phyloP scores from a whole-genome alignment of 345 rosid genomes.

The Eutrema heterophyllum region DNA sequence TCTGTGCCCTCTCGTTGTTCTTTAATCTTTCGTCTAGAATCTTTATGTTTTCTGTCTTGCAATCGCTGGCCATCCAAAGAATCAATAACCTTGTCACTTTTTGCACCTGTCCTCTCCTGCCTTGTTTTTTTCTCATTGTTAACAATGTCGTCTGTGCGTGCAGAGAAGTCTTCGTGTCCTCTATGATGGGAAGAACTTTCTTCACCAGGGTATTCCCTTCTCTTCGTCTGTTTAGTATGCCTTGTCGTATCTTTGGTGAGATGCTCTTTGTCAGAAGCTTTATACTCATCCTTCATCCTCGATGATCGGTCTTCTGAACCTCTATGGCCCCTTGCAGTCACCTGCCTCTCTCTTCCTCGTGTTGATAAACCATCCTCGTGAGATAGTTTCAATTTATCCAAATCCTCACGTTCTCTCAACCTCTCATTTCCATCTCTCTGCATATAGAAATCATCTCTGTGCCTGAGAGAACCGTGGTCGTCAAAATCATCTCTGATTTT shows the following conservation, averaged over 20 bases:
- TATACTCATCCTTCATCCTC: slow-evolving; percentile 60
- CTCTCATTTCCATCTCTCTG: slow-evolving; percentile 72
- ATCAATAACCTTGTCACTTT: slow-evolving; percentile 48
- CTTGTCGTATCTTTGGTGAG: slow-evolving; percentile 55
- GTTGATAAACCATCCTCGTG: slow-evolving; percentile 57
- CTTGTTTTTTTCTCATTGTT: slow-evolving; percentile 65
- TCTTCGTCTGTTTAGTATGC: slow-evolving; percentile 60
- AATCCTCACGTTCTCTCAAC: slow-evolving; percentile 68
- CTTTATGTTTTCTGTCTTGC: slow-evolving; percentile 66
- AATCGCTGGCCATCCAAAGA: slow-evolving; percentile 53
- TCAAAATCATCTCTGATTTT: slow-evolving; percentile 70
- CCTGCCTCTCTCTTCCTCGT: slow-evolving; percentile 67
- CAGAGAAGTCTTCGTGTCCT: slow-evolving; percentile 60
- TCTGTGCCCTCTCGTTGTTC: slow-evolving; percentile 59
- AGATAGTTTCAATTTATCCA: slow-evolving; percentile 43
- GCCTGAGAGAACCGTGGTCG: slow-evolving; percentile 64
- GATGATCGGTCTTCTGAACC: slow-evolving; percentile 68
- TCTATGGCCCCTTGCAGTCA: slow-evolving; percentile 50
- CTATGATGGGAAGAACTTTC: slow-evolving; percentile 52
- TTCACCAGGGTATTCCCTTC: slow-evolving; percentile 62
- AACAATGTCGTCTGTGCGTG: slow-evolving; percentile 44
- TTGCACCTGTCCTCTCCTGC: slow-evolving; percentile 60
- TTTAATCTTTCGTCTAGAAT: slow-evolving; percentile 55
- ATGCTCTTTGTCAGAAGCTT: slow-evolving; percentile 62
- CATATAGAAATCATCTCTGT: slow-evolving; percentile 64